Evolutionary conservation across 257 asterid genomes (phyloP), one percentile per base, ranked within the genome.

Genomic region (Plantago ovata): DNA sequence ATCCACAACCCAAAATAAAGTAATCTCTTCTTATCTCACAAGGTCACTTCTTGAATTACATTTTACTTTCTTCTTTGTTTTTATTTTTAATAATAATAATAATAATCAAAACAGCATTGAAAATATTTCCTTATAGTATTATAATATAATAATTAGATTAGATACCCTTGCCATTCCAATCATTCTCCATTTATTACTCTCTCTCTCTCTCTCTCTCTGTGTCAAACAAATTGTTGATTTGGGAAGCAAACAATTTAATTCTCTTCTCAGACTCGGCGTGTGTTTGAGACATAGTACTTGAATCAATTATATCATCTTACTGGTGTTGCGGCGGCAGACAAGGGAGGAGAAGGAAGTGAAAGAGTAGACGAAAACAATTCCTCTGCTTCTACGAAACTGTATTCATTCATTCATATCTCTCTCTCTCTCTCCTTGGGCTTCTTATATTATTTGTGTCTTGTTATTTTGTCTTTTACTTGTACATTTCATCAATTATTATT

Each of bases 311-410:
- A 13, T 19, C 0, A 3, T 12, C 6, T 63, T 56, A 58, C 77
- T 51, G 60, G 77, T 64, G 79, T 75, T 74, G 77, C 83, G 89
- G 84, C 94, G 92, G 32, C 5, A 24, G 32, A 24, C 32, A 24
- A 24, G 32, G 32, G 32, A 24, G 78, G 79, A 70, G 90, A 70
- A 75, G 89, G 85, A 80, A 86, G 94, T 69, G 77, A 79, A 86
- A 64, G 97, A 84, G 97, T 86, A 75, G 83, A 87, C 73, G 97
- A 64, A 80, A 90, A 57, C 88, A 65, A 70, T 82, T 86, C 62
- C 88, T 84, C 85, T 75, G 72, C 94, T 80, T 86, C 76, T 81
- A 89, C 92, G 94, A 67, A 84, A 86, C 86, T 64, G 64, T 8
- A n/a, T 48, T 18, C 18, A 9, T 10, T 20, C 4, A 6, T 23